Evolutionary conservation across 116 monocot genomes (phyloP).

Genomic region (Dioscorea cayenensis): DNA sequence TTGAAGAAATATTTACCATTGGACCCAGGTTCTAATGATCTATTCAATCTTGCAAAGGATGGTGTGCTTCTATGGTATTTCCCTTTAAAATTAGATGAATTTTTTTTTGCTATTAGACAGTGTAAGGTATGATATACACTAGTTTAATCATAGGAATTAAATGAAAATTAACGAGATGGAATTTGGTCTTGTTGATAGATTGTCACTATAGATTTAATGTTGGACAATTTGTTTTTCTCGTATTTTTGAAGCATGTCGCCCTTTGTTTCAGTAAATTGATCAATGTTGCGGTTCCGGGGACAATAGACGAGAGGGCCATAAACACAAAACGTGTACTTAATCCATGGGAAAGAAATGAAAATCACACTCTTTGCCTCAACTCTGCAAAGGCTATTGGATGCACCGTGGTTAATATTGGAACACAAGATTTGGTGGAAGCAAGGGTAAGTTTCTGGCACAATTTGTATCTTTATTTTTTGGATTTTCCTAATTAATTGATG

Average conservation of each 20-base stretch:
- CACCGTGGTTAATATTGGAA: conserved; percentile 96
- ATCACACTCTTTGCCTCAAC: conserved; percentile 92
- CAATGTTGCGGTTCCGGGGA: conserved; percentile 94
- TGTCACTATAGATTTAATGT: too few relatives aligned
- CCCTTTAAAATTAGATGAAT: not conserved
- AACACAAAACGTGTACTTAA: conserved; percentile 84
- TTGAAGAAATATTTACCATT: conserved; percentile 11
- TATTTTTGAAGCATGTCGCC: conserved; percentile 10
- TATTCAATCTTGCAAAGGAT: conserved; percentile 13
- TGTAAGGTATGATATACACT: not conserved
- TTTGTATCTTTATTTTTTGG: not conserved
- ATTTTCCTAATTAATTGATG: not conserved
- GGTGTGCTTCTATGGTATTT: conserved; percentile 16
- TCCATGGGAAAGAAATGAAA: conserved; percentile 99
- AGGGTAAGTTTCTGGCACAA: conserved; percentile 44
- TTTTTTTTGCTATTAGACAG: not conserved
- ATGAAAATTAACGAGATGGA: not conserved
- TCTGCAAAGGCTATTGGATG: conserved; percentile 99
- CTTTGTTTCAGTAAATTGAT: conserved; percentile 72
- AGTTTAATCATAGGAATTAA: not conserved
- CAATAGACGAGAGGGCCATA: conserved; percentile 97
- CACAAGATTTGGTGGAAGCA: conserved; percentile 88
- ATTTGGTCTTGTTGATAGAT: too few relatives aligned
- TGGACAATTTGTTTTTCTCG: not conserved
- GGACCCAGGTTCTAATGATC: conserved; percentile 5